Base-by-base conservation (phyloP, 805 yeast genomes). In the Pichia paraexigua region DNA sequence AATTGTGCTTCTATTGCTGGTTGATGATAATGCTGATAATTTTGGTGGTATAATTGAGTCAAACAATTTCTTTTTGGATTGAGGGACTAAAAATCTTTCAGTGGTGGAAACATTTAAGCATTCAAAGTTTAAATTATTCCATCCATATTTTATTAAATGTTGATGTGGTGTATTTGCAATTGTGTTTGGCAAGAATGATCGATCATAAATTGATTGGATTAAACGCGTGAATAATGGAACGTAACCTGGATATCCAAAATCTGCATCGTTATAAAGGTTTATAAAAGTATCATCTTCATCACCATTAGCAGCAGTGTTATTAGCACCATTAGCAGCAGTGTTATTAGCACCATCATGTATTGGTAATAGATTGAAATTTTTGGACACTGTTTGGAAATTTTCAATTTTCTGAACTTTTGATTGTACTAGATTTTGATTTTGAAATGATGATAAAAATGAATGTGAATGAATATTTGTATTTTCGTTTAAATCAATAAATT, bases 221-320 rank as follows among this genome's bases (percentile, higher is more conserved):
- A 90, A 60, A 53, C 97, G 73, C 4, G 82, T 74, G 2, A 80
- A 69, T 5, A 92, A 64, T 2, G 99, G 98, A 0, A 89, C 85
- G 30, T 80, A 85, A 0, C 95, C 94, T 6, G 97, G 85, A 53
- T 86, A 80, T 1, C 89, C 81, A 62, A 82, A 85, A 25, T 71
- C 70, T 25, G 83, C 79, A 49, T 75, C 71, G 44, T 68, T 58
- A 32, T 81, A 48, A 72, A 35, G 20, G 17, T 35, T 35, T 35
- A 20, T 35, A n/a, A 35, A 35, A 2, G 17, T 20, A 2, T 35
- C 20, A 3, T 66, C 41, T 65, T 57, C 5, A 68, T 65, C 50
- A 13, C 18, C 12, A 40, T 49, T 20, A 22, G 40, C 25, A 9
- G 18, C 6, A 17, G 12, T 67, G 65, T n/a, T 62, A 64, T 39